Evolutionary conservation across 345 rosid genomes (phyloP).

Genomic region (Citrus trifoliata): DNA sequence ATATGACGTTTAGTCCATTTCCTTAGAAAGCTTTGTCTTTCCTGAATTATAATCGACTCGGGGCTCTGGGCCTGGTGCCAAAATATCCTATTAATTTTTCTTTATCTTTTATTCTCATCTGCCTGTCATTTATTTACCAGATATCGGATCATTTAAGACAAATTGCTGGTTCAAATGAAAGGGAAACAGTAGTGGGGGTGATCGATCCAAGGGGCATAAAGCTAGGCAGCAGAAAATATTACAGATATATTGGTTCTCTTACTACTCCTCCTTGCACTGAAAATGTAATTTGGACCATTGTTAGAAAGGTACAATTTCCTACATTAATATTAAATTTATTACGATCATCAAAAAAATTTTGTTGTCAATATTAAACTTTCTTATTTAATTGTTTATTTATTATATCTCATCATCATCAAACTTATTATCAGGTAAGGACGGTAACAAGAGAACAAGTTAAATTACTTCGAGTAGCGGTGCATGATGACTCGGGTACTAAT

Average conservation of each 20-base stretch:
- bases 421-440: conserved; percentile 48
- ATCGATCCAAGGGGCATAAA: conserved; percentile 50
- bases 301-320: conserved; percentile 39
- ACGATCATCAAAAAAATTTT: neutral
- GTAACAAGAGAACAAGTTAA: conserved; percentile 54
- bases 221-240: conserved; percentile 60
- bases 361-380: neutral
- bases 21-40: too few relatives aligned
- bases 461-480: conserved; percentile 71
- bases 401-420: neutral
- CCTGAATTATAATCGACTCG: too few relatives aligned
- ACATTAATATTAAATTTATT: neutral
- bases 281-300: conserved; percentile 68
- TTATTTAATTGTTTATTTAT: neutral
- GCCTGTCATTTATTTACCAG: conserved; percentile 22
- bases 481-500: conserved; percentile 54
- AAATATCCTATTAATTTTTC: neutral
- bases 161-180: conserved; percentile 25
- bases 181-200: conserved; percentile 37
- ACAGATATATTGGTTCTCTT: conserved; percentile 83
- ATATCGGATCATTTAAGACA: conserved; percentile 32
- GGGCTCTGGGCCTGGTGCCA: fast-evolving
- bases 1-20: too few relatives aligned
- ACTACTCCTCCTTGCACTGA: conserved; percentile 84
- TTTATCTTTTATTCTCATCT: neutral